A percentile compares a stretch with the other conserved stretches of the same genome.
phyloP scores from a whole-genome alignment of 148 eudicot genomes.

The Cornus florida region DNA sequence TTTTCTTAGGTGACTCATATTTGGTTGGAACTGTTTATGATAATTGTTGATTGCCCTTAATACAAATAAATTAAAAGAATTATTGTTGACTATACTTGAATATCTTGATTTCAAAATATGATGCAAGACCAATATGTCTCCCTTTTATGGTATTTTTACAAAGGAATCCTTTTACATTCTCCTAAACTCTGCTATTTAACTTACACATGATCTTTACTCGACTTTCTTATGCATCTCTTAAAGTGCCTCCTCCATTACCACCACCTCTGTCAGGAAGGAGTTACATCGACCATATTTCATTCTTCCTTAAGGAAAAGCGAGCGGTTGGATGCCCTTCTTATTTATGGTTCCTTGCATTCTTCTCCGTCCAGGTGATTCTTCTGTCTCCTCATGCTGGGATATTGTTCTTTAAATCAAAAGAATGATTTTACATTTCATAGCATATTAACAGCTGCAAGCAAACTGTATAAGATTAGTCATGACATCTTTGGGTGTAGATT shows the following conservation, averaged over 20 bases:
- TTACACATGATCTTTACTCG: slow-evolving; percentile 28
- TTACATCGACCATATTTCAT: slow-evolving; percentile 48
- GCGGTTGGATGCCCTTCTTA: slow-evolving; percentile 81
- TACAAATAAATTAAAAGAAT: too few species aligned
- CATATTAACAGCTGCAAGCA: too few species aligned
- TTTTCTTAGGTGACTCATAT: too few species aligned
- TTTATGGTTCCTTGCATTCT: slow-evolving; percentile 66
- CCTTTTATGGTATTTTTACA: too few species aligned
- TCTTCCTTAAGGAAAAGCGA: slow-evolving; percentile 56
- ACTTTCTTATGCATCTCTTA: slow-evolving; percentile 47
- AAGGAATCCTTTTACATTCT: not conserved
- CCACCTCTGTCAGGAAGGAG: slow-evolving; percentile 88
- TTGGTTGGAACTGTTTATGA: too few species aligned
- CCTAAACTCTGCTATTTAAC: slow-evolving; percentile 13
- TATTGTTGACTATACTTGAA: too few species aligned
- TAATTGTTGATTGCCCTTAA: too few species aligned
- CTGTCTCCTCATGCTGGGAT: not conserved
- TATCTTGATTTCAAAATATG: too few species aligned
- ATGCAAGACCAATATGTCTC: too few species aligned
- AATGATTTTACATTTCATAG: not conserved
- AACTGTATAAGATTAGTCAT: too few species aligned
- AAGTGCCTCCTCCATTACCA: slow-evolving; percentile 97
- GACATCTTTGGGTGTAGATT: too few species aligned
- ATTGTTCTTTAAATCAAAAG: not conserved
- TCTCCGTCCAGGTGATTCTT: slow-evolving; percentile 61